A percentile compares a stretch with the other conserved stretches of the same genome.
Conservation (phyloP, 2,329 filamentous ascomycete genomes). For the Venturia effusa region DNA sequence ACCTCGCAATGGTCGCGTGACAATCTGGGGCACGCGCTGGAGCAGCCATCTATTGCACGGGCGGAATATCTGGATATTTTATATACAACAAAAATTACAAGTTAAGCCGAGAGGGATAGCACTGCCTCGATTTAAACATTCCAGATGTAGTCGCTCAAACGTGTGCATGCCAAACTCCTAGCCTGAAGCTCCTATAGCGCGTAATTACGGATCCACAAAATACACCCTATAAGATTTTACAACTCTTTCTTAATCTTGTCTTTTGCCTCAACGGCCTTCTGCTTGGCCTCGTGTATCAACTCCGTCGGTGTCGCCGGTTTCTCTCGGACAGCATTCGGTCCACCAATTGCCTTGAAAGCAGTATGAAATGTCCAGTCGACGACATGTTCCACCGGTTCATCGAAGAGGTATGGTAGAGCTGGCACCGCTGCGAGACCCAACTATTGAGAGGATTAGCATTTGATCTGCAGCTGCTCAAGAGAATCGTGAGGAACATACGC, state of each 20-base stretch:
- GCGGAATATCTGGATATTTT: neutral
- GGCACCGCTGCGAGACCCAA: constrained; percentile 59
- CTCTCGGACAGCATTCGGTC: constrained; percentile 35
- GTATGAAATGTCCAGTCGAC: constrained; percentile 87
- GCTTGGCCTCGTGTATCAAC: neutral
- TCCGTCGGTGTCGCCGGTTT: neutral
- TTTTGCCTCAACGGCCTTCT: neutral
- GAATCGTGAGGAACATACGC: constrained; percentile 45
- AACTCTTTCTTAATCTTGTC: constrained; percentile 1
- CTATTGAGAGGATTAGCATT: constrained; percentile 22
- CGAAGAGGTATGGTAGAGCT: constrained; percentile 73
- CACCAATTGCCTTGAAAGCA: constrained; percentile 64
- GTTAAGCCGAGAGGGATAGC: neutral
- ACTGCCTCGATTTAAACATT: neutral
- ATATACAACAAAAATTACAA: neutral
- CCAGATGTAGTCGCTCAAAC: neutral
- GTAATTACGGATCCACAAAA: neutral
- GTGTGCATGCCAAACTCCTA: neutral
- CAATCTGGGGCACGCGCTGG: no score
- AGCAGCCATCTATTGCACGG: no score
- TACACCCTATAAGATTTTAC: neutral
- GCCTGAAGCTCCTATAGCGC: neutral
- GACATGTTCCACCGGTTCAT: constrained; percentile 83
- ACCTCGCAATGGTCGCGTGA: no score
- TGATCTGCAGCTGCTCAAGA: no score